Evolutionary conservation across 768 basidiomycete genomes (phyloP), one percentile per base, ranked within the genome.

Genomic region (Leccinellum albellum): DNA sequence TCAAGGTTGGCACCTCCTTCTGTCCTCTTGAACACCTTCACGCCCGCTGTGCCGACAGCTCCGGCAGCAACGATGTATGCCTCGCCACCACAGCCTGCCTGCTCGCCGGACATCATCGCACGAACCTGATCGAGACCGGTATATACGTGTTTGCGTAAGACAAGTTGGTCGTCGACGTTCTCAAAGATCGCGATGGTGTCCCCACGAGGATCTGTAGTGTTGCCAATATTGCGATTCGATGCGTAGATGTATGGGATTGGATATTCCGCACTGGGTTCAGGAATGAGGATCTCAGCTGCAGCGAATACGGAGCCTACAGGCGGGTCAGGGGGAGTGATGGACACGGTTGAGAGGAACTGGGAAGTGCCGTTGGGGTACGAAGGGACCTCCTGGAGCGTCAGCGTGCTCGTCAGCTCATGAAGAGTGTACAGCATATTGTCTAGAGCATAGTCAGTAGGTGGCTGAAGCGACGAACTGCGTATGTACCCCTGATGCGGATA

Each of bases 171-270:
- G 63, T 71, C 29, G 35, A 82, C 66, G 42, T 76, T 75, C 59
- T 81, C 75, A 62, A 83, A 85, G 49, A 88, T 82, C 6, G 82
- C 85, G 50, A 88, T 84, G 0, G 85, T 75, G 68, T 88, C 87
- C 7, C 84, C 84, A 8, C 78, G 76, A 23, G 80, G 67, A 54
- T 82, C 82, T 20, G 10, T 40, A 40, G n/a, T 40, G n/a, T 53
- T 74, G 74, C 78, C 82, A 0, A 74, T 75, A 69, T 88, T 87
- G 42, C 87, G 78, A 72, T 89, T 89, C 4, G 87, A 87, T 20
- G 76, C 78, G 70, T 88, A 89, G 61, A 88, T 79, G 61, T 81
- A 84, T 0, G 80, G 76, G 3, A 61, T 73, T 0, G 78, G 79
- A 74, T 83, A 88, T 21, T 65, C 63, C 3, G 54, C 24, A 1